phyloP scores from a whole-genome alignment of 805 yeast species.

The Nakazawaea ishiwadae region DNA sequence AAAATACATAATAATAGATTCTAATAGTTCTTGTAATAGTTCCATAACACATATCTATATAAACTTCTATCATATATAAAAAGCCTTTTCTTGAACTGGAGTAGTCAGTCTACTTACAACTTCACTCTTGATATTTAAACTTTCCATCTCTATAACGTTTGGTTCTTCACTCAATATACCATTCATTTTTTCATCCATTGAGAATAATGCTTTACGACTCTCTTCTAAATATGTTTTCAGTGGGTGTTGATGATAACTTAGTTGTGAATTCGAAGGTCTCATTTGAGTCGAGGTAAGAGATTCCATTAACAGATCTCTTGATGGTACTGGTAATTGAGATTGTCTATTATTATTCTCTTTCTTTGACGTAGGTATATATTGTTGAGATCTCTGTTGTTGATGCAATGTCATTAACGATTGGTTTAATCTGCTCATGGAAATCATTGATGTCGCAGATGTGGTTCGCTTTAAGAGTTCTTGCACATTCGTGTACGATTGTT shows the following conservation, averaged over 20 bases:
- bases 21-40: too few species aligned
- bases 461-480: constrained; percentile 8
- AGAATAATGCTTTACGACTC: constrained; percentile 3
- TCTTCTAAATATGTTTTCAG: constrained; percentile 9
- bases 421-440: constrained; percentile 11
- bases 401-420: constrained; percentile 2
- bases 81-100: constrained; percentile 4
- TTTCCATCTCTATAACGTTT: constrained; percentile 3
- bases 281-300: constrained; percentile 11
- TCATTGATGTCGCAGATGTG: constrained; percentile 5
- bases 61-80: constrained; percentile 2
- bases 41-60: not conserved
- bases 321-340: not conserved
- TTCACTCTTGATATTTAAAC: constrained; percentile 9
- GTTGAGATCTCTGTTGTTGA: constrained; percentile 7
- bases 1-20: too few species aligned
- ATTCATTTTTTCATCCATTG: constrained; percentile 3
- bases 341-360: not conserved
- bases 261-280: constrained; percentile 5
- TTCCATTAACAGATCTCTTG: constrained; percentile 1
- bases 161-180: constrained; percentile 10
- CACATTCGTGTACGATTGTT: constrained; percentile 9
- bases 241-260: not conserved
- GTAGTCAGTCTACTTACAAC: constrained; percentile 1
- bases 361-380: constrained; percentile 1